phyloP scores from a whole-genome alignment of 2,329 filamentous ascomycete genomes.

The Cryphonectria carpinicola region DNA sequence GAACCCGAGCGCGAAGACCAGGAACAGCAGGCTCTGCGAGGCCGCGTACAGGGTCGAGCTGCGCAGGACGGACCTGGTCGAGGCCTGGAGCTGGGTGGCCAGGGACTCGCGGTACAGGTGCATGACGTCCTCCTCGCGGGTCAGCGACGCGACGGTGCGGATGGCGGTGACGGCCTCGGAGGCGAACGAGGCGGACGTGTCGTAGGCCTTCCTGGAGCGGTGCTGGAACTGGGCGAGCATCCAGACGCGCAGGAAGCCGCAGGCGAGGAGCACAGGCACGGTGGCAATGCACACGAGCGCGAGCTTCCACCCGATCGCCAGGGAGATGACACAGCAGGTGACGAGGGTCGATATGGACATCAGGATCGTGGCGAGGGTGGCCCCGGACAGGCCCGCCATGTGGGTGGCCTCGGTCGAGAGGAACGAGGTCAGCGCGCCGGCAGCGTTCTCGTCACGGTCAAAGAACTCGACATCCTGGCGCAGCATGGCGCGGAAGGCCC shows the following conservation, averaged over 20 bases:
- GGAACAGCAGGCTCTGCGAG: constrained; percentile 82
- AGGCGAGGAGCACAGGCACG: constrained; percentile 44
- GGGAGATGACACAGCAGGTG: constrained; percentile 62
- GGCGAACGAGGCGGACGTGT: constrained; percentile 81
- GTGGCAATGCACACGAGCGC: constrained; percentile 47
- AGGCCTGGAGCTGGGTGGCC: constrained; percentile 66
- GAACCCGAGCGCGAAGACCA: constrained; percentile 85
- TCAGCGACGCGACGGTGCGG: constrained; percentile 88
- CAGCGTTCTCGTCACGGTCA: constrained; percentile 85
- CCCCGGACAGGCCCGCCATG: constrained; percentile 83
- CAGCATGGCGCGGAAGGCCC: constrained; percentile 83
- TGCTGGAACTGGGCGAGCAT: constrained; percentile 70
- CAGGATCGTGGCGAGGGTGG: constrained; percentile 83
- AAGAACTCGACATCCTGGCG: constrained; percentile 94
- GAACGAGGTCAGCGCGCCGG: constrained; percentile 86
- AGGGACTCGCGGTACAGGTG: constrained; percentile 70
- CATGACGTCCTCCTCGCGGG: constrained; percentile 82
- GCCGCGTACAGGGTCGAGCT: constrained; percentile 81
- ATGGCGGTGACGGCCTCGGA: constrained; percentile 94
- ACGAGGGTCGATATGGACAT: constrained; percentile 80
- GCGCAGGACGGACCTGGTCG: constrained; percentile 73
- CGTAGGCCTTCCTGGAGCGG: constrained; percentile 79
- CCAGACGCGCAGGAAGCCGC: constrained; percentile 63
- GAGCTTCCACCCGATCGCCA: constrained; percentile 49
- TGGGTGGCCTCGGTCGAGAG: constrained; percentile 89